Evolutionary conservation across 257 asterid species (phyloP).

Genomic region (Avicennia marina): DNA sequence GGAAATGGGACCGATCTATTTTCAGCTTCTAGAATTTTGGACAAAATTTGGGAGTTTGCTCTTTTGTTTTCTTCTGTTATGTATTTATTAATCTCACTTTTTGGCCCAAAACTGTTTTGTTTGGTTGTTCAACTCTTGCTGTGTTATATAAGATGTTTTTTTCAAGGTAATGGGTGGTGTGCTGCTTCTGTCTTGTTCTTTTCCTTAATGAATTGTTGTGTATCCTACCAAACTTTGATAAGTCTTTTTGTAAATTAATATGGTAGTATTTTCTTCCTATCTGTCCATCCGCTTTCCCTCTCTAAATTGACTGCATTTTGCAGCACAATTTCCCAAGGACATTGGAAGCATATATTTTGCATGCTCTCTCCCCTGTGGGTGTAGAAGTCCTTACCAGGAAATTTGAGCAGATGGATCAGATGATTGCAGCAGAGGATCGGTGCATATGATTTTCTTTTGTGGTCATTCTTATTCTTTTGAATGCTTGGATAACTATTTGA

Average conservation of each 20-base stretch:
- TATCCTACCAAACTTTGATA: too few relatives aligned
- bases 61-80: too few relatives aligned
- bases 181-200: too few relatives aligned
- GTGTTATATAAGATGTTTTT: too few relatives aligned
- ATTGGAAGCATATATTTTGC: slow-evolving; percentile 78
- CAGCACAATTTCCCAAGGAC: slow-evolving; percentile 95
- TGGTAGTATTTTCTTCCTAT: neutral
- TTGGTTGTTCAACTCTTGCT: too few relatives aligned
- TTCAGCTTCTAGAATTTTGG: too few relatives aligned
- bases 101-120: too few relatives aligned
- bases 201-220: too few relatives aligned
- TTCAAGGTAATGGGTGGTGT: too few relatives aligned
- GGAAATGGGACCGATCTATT: too few relatives aligned
- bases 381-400: slow-evolving; percentile 82
- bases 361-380: slow-evolving; percentile 84
- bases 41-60: too few relatives aligned
- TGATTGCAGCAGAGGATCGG: slow-evolving; percentile 48
- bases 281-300: slow-evolving; percentile 15
- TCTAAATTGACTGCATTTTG: slow-evolving; percentile 23
- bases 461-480: slow-evolving; percentile 20
- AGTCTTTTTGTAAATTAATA: slow-evolving; percentile 12
- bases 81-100: too few relatives aligned
- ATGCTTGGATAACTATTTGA: slow-evolving; percentile 12
- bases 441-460: slow-evolving; percentile 19
- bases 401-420: slow-evolving; percentile 85